Conservation (phyloP, 2,329 filamentous ascomycete species). For the Aspergillus neotritici region DNA sequence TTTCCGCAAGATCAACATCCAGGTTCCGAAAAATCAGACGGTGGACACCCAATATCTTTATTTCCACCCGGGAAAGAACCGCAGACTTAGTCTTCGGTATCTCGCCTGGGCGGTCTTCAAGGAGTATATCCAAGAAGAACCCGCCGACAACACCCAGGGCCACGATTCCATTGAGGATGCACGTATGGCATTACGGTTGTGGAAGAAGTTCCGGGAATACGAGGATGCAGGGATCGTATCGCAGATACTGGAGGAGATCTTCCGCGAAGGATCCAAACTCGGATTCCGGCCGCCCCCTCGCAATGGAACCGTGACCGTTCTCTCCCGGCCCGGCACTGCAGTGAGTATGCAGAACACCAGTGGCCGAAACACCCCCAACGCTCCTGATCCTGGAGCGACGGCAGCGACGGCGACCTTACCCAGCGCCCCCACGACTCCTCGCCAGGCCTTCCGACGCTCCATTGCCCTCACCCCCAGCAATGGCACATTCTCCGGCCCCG, state of each 20-base stretch:
- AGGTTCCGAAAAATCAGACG: constrained; percentile 82
- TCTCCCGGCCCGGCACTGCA: constrained; percentile 36
- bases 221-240: constrained; percentile 78
- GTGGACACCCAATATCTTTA: constrained; percentile 93
- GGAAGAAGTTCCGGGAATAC: constrained; percentile 84
- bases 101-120: constrained; percentile 86
- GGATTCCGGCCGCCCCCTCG: constrained; percentile 53
- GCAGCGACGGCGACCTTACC: constrained; percentile 11
- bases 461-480: constrained; percentile 40
- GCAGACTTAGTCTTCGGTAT: constrained; percentile 88
- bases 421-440: constrained; percentile 37
- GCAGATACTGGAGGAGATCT: constrained; percentile 80
- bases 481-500: constrained; percentile 36
- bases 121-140: constrained; percentile 87
- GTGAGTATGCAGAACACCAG: constrained; percentile 35
- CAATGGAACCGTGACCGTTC: constrained; percentile 27
- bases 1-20: constrained; percentile 97
- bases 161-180: constrained; percentile 97
- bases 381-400: constrained; percentile 28
- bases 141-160: constrained; percentile 40
- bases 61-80: constrained; percentile 70
- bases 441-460: constrained; percentile 38
- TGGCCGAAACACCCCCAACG: constrained; percentile 40
- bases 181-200: constrained; percentile 80
- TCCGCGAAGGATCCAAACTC: constrained; percentile 57